These are phyloP conservation scores for Colletotrichum lupini DNA, from an alignment of 2,329 filamentous ascomycete genomes.

Conservation along the genomic window DNA sequence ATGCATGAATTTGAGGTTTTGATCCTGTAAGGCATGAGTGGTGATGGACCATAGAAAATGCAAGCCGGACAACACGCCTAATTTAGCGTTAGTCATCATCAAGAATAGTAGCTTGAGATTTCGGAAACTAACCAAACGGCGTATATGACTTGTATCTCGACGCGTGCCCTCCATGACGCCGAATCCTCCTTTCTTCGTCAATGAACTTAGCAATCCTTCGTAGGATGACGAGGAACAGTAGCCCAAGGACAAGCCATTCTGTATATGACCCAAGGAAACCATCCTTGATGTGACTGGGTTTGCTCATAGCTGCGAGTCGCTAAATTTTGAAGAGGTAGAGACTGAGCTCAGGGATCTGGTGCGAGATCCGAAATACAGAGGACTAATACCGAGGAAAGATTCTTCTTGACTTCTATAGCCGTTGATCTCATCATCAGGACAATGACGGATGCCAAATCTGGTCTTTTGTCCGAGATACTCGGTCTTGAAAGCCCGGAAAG, in stretches of 20 bases:
- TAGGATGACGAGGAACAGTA: neutral
- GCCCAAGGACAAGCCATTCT: neutral
- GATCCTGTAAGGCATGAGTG: neutral
- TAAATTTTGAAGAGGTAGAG: neutral
- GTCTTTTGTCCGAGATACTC: neutral
- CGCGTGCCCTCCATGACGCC: neutral
- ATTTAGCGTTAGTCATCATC: neutral
- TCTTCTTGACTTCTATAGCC: neutral
- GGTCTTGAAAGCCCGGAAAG: neutral
- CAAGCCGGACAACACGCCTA: neutral
- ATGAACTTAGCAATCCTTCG: neutral
- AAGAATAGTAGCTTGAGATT: neutral
- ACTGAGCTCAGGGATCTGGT: neutral
- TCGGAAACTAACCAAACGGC: neutral
- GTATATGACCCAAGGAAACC: neutral
- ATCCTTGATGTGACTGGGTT: neutral
- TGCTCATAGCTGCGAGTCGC: neutral
- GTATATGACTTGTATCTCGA: neutral
- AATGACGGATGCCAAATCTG: neutral
- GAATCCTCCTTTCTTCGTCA: neutral
- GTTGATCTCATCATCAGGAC: neutral
- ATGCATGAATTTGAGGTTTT: slow-evolving; percentile 18
- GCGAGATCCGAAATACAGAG: neutral
- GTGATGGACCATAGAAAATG: slow-evolving; percentile 7
- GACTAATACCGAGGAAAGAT: neutral